Evolutionary conservation across 129 eudicot species (phyloP).

Genomic region (Solidago caesia): DNA sequence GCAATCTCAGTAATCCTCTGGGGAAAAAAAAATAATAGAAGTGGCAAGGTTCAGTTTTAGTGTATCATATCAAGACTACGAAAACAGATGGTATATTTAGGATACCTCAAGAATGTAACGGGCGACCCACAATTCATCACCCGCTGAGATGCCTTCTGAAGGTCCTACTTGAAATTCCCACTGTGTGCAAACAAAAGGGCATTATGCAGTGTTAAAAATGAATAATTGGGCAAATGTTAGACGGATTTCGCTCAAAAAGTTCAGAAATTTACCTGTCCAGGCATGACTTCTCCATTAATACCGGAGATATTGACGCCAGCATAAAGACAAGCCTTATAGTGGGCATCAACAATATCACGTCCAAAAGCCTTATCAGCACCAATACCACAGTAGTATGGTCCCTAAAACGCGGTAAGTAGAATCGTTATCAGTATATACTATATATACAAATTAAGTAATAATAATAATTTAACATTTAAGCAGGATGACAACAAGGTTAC

Average conservation of each 20-base stretch:
- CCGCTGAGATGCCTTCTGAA: constrained; percentile 85
- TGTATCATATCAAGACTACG: background rate
- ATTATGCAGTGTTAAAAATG: background rate
- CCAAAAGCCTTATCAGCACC: constrained; percentile 95
- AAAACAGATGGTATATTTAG: background rate
- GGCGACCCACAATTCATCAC: constrained; percentile 89
- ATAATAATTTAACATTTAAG: background rate
- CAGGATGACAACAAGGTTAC: constrained; percentile 23
- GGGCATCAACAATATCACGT: constrained; percentile 86
- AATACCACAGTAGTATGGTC: constrained; percentile 89
- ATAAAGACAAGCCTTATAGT: constrained; percentile 83
- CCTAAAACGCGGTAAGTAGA: constrained; percentile 33
- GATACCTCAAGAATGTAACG: constrained; percentile 95
- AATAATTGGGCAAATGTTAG: background rate
- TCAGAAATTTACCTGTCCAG: constrained; percentile 73
- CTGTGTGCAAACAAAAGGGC: constrained; percentile 32
- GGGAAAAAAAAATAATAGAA: background rate
- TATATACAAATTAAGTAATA: background rate
- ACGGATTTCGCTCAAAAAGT: background rate
- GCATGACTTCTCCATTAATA: constrained; percentile 95
- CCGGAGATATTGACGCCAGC: constrained; percentile 93
- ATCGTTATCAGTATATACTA: background rate
- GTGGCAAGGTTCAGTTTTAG: background rate
- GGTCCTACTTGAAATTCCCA: constrained; percentile 99
- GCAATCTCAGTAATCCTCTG: constrained; percentile 94